Percentiles rank a stretch among this genome's conserved stretches.
phyloP scores from a whole-genome alignment of 2,329 filamentous ascomycete genomes.

The Pseudogymnoascus sp. region DNA sequence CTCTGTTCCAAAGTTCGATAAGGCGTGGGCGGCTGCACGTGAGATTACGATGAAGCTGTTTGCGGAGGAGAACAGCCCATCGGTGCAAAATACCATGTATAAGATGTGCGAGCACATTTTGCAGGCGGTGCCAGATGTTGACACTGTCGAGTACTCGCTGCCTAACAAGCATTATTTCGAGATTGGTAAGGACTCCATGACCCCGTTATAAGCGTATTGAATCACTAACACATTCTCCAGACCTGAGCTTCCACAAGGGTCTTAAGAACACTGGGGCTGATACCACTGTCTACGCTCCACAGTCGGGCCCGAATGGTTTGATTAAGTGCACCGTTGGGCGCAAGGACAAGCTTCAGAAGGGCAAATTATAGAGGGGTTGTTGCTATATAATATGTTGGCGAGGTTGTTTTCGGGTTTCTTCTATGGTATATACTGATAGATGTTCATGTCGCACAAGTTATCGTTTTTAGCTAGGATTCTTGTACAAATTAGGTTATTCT shows the following conservation, averaged over 20 bases:
- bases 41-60: constrained; percentile 86
- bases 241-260: constrained; percentile 94
- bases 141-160: constrained; percentile 70
- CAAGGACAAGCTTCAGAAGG: not conserved
- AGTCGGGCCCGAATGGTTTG: constrained; percentile 85
- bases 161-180: constrained; percentile 99
- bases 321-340: constrained; percentile 87
- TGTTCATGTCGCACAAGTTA: not conserved
- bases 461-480: not conserved
- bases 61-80: constrained; percentile 81
- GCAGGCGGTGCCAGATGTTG: constrained; percentile 60
- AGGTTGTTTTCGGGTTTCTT: not conserved
- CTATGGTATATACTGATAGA: not conserved
- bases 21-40: constrained; percentile 68
- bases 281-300: constrained; percentile 90
- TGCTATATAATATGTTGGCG: not conserved
- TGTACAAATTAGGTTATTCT: constrained; percentile 5
- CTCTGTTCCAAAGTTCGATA: constrained; percentile 60
- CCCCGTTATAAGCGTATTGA: constrained; percentile 9
- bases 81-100: constrained; percentile 97
- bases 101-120: constrained; percentile 92
- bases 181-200: constrained; percentile 53
- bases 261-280: constrained; percentile 92
- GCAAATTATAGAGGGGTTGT: not conserved
- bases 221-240: constrained; percentile 36